Conservation (phyloP, 2,329 filamentous ascomycete species). For the Keithomyces neogunnii region DNA sequence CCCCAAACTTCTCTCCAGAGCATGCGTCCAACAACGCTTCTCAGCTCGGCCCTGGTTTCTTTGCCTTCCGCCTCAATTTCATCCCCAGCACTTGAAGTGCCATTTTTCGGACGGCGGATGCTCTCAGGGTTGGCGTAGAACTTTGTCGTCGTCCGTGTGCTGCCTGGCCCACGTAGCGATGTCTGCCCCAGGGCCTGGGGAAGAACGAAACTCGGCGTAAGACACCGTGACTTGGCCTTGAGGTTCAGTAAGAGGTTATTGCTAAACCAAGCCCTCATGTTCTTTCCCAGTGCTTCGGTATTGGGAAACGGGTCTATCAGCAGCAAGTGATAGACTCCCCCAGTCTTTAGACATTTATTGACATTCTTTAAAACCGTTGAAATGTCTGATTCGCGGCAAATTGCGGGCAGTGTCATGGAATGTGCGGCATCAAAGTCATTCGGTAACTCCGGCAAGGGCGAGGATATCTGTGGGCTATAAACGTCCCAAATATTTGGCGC, state of each 20-base stretch:
- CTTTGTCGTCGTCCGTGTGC: constrained; percentile 37
- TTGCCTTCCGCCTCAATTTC: constrained; percentile 16
- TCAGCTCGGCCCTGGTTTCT: constrained; percentile 36
- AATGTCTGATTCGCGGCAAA: constrained; percentile 48
- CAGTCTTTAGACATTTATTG: constrained; percentile 43
- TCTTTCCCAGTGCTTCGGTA: constrained; percentile 45
- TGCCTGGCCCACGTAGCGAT: constrained; percentile 39
- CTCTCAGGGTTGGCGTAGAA: constrained; percentile 37
- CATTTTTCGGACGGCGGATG: constrained; percentile 11
- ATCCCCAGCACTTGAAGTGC: constrained; percentile 15
- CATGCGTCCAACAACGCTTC: constrained; percentile 44
- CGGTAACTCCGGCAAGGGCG: constrained; percentile 28
- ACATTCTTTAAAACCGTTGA: constrained; percentile 48
- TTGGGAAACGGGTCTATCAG: constrained; percentile 56
- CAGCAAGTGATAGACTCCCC: constrained; percentile 49
- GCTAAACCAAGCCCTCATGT: constrained; percentile 53
- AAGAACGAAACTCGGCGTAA: constrained; percentile 49
- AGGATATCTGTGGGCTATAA: constrained; percentile 9
- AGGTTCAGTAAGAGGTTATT: constrained; percentile 51
- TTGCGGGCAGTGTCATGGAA: constrained; percentile 46
- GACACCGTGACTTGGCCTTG: constrained; percentile 49
- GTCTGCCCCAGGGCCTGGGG: constrained; percentile 51
- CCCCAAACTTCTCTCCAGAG: constrained; percentile 57
- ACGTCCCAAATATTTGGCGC: constrained; percentile 1
- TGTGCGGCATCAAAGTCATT: constrained; percentile 40